Conservation (phyloP, 2,329 filamentous ascomycete species). For the Myriosclerotinia duriaeana region DNA sequence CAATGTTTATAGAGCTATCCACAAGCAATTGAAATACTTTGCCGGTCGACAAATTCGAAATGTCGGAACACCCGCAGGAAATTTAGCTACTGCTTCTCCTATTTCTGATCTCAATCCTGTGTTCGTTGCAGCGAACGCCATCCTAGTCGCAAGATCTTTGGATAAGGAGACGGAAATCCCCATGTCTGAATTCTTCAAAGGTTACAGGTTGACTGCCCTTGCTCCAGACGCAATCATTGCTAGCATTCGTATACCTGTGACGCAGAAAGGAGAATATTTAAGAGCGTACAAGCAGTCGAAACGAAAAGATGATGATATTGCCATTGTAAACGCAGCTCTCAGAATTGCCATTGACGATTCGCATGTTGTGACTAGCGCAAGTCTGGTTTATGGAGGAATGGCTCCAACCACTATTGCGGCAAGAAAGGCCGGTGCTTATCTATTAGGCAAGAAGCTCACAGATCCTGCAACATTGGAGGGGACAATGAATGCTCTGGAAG, state of each 20-base stretch:
- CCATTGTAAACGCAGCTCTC: constrained; percentile 88
- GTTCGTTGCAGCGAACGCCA: constrained; percentile 81
- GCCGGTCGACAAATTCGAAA: constrained; percentile 94
- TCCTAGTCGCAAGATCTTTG: constrained; percentile 76
- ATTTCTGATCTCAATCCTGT: constrained; percentile 97
- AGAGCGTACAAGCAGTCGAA: constrained; percentile 95
- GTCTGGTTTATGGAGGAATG: constrained; percentile 92
- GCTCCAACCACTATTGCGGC: constrained; percentile 87
- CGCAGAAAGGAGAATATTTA: constrained; percentile 78
- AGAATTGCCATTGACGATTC: constrained; percentile 69
- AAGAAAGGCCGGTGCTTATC: constrained; percentile 70
- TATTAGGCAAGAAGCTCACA: constrained; percentile 76
- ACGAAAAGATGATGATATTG: constrained; percentile 96
- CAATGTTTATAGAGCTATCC: constrained; percentile 58
- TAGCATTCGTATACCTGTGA: constrained; percentile 79
- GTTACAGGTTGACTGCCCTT: constrained; percentile 82
- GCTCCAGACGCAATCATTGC: constrained; percentile 80
- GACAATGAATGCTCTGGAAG: constrained; percentile 82
- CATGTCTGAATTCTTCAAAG: constrained; percentile 89
- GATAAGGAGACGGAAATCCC: constrained; percentile 77
- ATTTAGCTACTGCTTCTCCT: constrained; percentile 88
- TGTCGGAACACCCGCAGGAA: constrained; percentile 94
- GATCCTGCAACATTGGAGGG: constrained; percentile 84
- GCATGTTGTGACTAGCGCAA: constrained; percentile 70
- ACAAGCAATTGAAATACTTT: constrained; percentile 93